Base-by-base conservation (phyloP, 495 filamentous ascomycete species). In the Pseudomonodictys pantanalensis region DNA sequence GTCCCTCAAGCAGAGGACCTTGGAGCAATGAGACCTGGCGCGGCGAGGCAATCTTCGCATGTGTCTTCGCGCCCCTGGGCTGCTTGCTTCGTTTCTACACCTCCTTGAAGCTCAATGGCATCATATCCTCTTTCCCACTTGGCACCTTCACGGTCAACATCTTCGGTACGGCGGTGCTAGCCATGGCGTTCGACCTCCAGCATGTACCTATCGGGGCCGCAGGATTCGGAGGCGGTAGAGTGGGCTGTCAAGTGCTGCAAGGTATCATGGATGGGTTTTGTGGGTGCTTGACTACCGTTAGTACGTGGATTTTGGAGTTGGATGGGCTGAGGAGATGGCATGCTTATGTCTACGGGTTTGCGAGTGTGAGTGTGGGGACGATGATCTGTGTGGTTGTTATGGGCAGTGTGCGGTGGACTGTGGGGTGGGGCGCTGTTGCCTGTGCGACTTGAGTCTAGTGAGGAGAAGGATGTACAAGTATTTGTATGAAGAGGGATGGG, bases 211-310 rank as follows among this genome's bases (percentile, higher is more conserved):
- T 58, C 39, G 78, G 15, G 4, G 1, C 75, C 72, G 24, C 52
- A 72, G 22, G 76, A 77, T 26, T 72, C 69, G 69, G 79, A 82
- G 30, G 72, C 1, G 68, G 72, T 1, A 18, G 56, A 20, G 62
- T 72, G 1, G 83, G 84, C 24, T 93, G 91, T 68, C 89, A 92
- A 77, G 83, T 95, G 2, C 69, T 95, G 62, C 86, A 89, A 68
- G 92, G 91, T 5, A 74, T 95, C 23, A 81, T 86, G 75, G 92
- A 97, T 76, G 92, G 92, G 46, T 95, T 96, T 66, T 96, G 92
- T 70, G 92, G 92, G 8, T 86, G 86, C 61, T 74, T 90, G 67
- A 96, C 92, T 10, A 97, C 92, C 9, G 83, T 97, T n/a, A 91
- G 87, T 65, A 97, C 92, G 4, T 96, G 91, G 90, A 87, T 93